A percentile compares a stretch with the other conserved stretches of the same genome.
These are phyloP conservation scores for Diplodia seriata DNA, from an alignment of 2,329 filamentous ascomycete genomes.

Conservation along the genomic window DNA sequence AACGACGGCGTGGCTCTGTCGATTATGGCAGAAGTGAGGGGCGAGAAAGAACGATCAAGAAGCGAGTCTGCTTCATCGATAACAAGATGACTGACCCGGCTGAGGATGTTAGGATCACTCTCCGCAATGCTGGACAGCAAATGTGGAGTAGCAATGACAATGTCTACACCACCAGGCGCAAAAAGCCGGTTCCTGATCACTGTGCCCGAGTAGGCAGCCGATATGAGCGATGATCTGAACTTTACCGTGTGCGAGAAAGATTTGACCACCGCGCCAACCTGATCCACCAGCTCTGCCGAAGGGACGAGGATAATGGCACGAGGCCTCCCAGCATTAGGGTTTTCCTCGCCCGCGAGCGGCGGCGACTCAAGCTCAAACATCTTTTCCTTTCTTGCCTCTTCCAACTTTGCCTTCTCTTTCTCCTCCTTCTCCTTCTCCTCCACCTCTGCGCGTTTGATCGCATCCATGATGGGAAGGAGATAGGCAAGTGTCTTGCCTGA, in stretches of 20 bases:
- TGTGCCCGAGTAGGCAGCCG: conserved; percentile 74
- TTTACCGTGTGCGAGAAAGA: conserved; percentile 83
- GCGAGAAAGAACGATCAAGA: conserved; percentile 89
- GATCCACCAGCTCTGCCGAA: conserved; percentile 87
- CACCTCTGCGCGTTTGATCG: conserved; percentile 75
- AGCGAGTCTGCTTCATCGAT: conserved; percentile 97
- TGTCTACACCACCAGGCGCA: conserved; percentile 78
- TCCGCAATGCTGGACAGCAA: conserved; percentile 87
- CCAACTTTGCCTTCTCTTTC: conserved; percentile 39
- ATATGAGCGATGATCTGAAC: conserved; percentile 83
- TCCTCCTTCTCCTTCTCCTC: conserved; percentile 64
- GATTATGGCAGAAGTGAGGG: conserved; percentile 81
- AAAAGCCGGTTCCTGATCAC: conserved; percentile 88
- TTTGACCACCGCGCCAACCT: conserved; percentile 84
- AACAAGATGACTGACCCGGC: conserved; percentile 86
- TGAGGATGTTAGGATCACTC: conserved; percentile 88
- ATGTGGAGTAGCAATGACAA: conserved; percentile 88
- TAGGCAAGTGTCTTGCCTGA: conserved; percentile 98
- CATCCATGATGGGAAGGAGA: conserved; percentile 81
- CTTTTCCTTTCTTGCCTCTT: conserved; percentile 49
- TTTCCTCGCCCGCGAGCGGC: conserved; percentile 56
- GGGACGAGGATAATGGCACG: conserved; percentile 87
- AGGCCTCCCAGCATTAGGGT: conserved; percentile 75
- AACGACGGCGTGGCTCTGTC: conserved; percentile 82
- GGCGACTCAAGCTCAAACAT: conserved; percentile 67